Base-by-base conservation (phyloP, 2,329 filamentous ascomycete genomes). In the Sarocladiaceae sp. region DNA sequence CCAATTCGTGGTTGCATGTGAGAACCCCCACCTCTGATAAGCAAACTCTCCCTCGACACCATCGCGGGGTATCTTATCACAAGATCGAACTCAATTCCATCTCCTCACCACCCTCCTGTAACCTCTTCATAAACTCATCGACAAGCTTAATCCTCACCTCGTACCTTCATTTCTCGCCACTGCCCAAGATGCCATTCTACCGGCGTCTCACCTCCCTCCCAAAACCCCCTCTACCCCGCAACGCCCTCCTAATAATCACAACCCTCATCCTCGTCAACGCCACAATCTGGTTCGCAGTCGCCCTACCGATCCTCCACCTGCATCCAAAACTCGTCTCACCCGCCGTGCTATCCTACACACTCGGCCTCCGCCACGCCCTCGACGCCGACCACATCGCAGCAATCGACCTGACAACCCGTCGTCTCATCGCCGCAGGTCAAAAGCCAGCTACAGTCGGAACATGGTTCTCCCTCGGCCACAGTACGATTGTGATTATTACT, bases 391-490 rank as follows among this genome's bases (percentile, higher is more conserved):
- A 97, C 66, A 81, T 79, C 62, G 71, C 71, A 60, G 93, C 92
- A 57, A 99, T 97, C 62, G 93, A 97, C 69, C 80, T 97, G 33
- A 96, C 95, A 86, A 97, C 94, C 1, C 81, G 94, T 3, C 84
- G 93, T 6, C 81, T 97, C 22, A 83, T 97, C 33, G 92, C 92
- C 0, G 82, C 88, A 0, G 91, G 90, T 17, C 90, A 94, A 64
- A 82, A 83, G 2, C 92, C 93, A 2, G 91, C 95, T 11, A 93
- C 92, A 0, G 93, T 97, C 1, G 94, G 93, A 39, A 96, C 90
- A 1, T 97, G 90, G 66, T 97, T 99, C 74, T 93, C 88, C 0
- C 79, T 97, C 0, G 93, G 94, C 0, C 93, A 97, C 70, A 95
- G 88, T 22, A 97, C 93, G 2, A 90, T 97, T 60, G 93, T 97